Evolutionary conservation across 2,329 filamentous ascomycete species (phyloP).

Genomic region (Colletotrichum tabaci): DNA sequence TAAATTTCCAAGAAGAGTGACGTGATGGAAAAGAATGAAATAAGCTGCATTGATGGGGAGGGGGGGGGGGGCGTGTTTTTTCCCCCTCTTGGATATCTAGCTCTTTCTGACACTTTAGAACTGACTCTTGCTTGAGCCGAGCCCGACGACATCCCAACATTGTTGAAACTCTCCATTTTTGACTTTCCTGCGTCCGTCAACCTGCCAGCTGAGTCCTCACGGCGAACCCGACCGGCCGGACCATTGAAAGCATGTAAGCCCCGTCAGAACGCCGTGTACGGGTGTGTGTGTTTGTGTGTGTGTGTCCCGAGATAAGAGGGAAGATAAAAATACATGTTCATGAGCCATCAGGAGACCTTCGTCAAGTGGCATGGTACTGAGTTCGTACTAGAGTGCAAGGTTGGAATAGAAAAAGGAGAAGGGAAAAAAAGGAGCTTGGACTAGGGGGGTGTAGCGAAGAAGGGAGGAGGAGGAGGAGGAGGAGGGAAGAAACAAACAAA

Average conservation of each 20-base stretch:
- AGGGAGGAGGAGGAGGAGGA: too few species aligned
- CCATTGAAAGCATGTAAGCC: conserved; percentile 15
- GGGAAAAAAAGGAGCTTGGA: too few species aligned
- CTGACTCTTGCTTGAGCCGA: conserved; percentile 4
- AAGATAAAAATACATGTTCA: not conserved
- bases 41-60: too few species aligned
- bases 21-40: too few species aligned
- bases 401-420: not conserved
- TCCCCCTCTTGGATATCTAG: too few species aligned
- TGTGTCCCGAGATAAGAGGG: not conserved
- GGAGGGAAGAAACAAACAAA: too few species aligned
- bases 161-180: conserved; percentile 13
- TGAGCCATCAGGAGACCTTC: not conserved
- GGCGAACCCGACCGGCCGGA: conserved; percentile 3
- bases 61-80: too few species aligned
- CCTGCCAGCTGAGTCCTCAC: not conserved
- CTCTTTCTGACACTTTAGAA: not conserved
- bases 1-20: too few species aligned
- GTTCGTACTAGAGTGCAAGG: not conserved
- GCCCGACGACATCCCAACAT: not conserved
- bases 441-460: too few species aligned
- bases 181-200: not conserved
- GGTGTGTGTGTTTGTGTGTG: not conserved
- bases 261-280: not conserved
- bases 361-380: not conserved